Evolutionary conservation across 345 rosid species (phyloP).

Genomic region (Salix exigua): DNA sequence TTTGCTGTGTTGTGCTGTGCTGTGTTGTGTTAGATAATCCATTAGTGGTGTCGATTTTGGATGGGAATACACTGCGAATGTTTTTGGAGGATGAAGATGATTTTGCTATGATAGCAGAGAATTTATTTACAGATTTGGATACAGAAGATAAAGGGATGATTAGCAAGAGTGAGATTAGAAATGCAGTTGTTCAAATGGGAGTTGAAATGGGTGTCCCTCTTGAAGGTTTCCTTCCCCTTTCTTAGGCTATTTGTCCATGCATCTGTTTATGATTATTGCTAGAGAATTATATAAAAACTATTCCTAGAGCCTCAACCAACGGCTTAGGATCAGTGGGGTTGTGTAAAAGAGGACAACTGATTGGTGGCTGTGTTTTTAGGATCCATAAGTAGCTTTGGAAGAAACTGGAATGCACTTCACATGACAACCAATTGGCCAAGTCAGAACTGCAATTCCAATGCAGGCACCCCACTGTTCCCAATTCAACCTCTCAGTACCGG

Average conservation of each 20-base stretch:
- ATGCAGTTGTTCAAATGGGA: conserved; percentile 73
- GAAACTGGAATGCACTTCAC: conserved; percentile 23
- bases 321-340: too few species aligned
- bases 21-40: conserved; percentile 49
- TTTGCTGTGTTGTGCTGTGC: background rate
- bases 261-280: background rate
- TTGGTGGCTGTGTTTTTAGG: background rate
- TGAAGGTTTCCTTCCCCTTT: conserved; percentile 45
- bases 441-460: conserved; percentile 16
- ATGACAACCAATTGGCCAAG: conserved; percentile 17
- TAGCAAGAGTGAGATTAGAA: conserved; percentile 47
- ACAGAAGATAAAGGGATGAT: conserved; percentile 77
- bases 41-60: conserved; percentile 51
- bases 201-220: conserved; percentile 77
- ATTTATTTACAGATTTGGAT: conserved; percentile 80
- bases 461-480: conserved; percentile 24
- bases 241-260: background rate
- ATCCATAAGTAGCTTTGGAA: conserved; percentile 5
- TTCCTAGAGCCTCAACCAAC: too few species aligned
- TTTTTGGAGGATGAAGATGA: conserved; percentile 88
- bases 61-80: conserved; percentile 59
- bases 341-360: background rate
- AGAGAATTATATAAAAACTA: too few species aligned
- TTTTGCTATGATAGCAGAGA: conserved; percentile 91
- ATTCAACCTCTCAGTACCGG: conserved; percentile 16